Evolutionary conservation across 352 stramenopile genomes (phyloP).

Genomic region (Pythium dissimile): DNA sequence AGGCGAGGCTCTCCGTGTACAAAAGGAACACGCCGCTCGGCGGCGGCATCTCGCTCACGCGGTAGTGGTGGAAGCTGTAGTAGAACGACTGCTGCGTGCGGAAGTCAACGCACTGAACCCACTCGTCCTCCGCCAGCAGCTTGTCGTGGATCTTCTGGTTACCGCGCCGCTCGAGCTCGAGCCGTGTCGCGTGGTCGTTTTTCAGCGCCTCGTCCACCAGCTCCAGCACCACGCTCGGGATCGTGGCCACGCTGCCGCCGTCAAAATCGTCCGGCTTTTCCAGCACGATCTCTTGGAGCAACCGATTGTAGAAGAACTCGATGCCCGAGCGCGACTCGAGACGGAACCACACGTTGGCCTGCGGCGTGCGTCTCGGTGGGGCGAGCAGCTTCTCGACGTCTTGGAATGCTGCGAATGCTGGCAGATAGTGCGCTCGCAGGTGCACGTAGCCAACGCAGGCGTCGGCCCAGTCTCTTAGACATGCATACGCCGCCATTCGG

Average conservation of each 20-base stretch:
- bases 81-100: slow-evolving; percentile 48
- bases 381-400: slow-evolving; percentile 42
- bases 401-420: slow-evolving; percentile 32
- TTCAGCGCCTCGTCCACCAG: slow-evolving; percentile 44
- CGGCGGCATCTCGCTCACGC: slow-evolving; percentile 33
- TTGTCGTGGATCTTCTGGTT: slow-evolving; percentile 35
- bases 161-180: slow-evolving; percentile 52
- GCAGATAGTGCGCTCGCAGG: slow-evolving; percentile 49
- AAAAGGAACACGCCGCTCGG: slow-evolving; percentile 45
- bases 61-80: slow-evolving; percentile 62
- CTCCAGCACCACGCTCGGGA: slow-evolving; percentile 42
- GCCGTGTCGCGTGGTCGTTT: slow-evolving; percentile 32
- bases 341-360: slow-evolving; percentile 63
- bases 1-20: slow-evolving; percentile 48
- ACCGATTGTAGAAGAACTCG: slow-evolving; percentile 64
- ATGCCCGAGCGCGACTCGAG: slow-evolving; percentile 41
- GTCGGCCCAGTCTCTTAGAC: slow-evolving; percentile 44
- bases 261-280: slow-evolving; percentile 54
- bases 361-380: slow-evolving; percentile 44
- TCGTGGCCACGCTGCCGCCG: slow-evolving; percentile 36
- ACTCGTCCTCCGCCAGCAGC: slow-evolving; percentile 59
- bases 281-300: slow-evolving; percentile 41
- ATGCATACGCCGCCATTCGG: slow-evolving; percentile 46
- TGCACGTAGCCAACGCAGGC: slow-evolving; percentile 52
- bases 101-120: slow-evolving; percentile 57